A percentile compares a stretch with the other conserved stretches of the same genome.
These are phyloP conservation scores for Cladorrhinum sp. DNA, from an alignment of 2,329 filamentous ascomycete genomes.

Conservation along the genomic window DNA sequence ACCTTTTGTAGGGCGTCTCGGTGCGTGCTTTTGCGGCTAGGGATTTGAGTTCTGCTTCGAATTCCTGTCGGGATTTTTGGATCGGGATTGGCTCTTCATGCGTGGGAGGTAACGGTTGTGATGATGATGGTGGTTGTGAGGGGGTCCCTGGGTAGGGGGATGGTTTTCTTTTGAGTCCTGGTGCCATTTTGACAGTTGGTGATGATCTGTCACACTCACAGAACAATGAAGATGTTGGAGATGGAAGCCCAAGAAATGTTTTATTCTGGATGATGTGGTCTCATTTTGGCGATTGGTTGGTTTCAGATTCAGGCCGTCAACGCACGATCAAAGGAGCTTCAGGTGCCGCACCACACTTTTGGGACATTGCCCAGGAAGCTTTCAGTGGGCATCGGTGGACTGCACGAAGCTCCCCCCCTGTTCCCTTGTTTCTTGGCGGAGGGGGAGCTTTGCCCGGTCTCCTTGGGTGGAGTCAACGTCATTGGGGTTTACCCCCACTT, in stretches of 20 bases:
- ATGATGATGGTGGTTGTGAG: constrained; percentile 14
- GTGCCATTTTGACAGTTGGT: constrained; percentile 3
- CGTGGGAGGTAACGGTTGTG: constrained; percentile 2
- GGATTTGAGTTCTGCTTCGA: constrained; percentile 52
- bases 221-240: no score
- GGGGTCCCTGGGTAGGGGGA: constrained; percentile 2
- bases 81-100: constrained; percentile 4
- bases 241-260: no score
- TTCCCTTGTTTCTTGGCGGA: background rate
- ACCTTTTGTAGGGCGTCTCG: constrained; percentile 35
- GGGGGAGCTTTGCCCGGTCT: background rate
- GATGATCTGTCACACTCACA: background rate
- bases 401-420: background rate
- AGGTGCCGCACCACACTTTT: constrained; percentile 2
- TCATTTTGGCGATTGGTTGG: constrained; percentile 25
- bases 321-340: constrained; percentile 20
- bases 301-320: no score
- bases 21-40: constrained; percentile 46
- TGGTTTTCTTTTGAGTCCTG: background rate
- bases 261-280: constrained; percentile 25
- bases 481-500: background rate
- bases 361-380: background rate
- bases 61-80: constrained; percentile 43
- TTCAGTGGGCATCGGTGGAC: background rate
- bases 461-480: background rate